phyloP scores from a whole-genome alignment of 1,139 yeast genomes.

The Nakaseomyces uthaithaninus region DNA sequence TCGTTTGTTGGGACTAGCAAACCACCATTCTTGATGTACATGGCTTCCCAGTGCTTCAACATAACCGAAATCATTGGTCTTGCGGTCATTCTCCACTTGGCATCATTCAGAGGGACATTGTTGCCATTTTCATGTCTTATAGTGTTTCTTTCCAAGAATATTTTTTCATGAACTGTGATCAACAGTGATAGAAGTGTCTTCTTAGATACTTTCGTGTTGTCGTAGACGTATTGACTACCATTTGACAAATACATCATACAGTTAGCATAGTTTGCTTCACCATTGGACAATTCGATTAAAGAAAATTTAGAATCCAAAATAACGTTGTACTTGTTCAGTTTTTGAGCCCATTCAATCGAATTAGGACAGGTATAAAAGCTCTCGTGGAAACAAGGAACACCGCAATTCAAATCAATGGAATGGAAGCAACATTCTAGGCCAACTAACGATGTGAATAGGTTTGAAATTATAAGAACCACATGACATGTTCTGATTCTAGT shows the following conservation, averaged over 20 bases:
- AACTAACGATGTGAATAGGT: constrained; percentile 58
- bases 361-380: constrained; percentile 58
- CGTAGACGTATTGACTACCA: constrained; percentile 35
- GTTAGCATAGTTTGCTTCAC: constrained; percentile 43
- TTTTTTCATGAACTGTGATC: constrained; percentile 65
- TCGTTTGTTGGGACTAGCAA: constrained; percentile 42
- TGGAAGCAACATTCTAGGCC: constrained; percentile 53
- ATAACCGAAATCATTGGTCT: constrained; percentile 49
- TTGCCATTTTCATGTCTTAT: constrained; percentile 27
- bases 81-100: constrained; percentile 54
- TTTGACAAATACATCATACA: constrained; percentile 44
- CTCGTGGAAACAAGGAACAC: constrained; percentile 60
- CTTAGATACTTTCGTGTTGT: constrained; percentile 40
- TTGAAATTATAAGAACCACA: constrained; percentile 64
- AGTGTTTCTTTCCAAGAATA: constrained; percentile 43
- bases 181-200: constrained; percentile 56
- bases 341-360: constrained; percentile 49
- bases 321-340: constrained; percentile 33
- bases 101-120: constrained; percentile 35
- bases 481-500: constrained; percentile 81
- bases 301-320: constrained; percentile 41
- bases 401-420: constrained; percentile 59
- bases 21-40: constrained; percentile 56
- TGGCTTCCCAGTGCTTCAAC: constrained; percentile 58
- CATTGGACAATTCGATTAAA: constrained; percentile 51